These are phyloP conservation scores for Stenocarpella maydis DNA, from an alignment of 2,329 filamentous ascomycete genomes.

Conservation along the genomic window DNA sequence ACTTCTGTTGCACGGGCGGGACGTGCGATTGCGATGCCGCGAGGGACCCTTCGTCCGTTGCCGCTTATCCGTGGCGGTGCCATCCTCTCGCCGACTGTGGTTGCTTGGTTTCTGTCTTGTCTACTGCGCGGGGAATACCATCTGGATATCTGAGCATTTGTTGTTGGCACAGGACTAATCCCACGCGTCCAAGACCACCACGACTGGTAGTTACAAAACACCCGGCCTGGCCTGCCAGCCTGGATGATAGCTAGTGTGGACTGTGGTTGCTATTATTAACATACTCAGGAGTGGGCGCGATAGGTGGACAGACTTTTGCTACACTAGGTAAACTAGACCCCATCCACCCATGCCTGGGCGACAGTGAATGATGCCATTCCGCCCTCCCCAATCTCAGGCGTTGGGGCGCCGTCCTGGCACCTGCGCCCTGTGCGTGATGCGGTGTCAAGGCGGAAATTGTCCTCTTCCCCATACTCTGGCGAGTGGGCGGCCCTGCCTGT, in stretches of 20 bases:
- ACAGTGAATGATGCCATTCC: constrained; percentile 21
- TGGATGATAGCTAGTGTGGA: not conserved
- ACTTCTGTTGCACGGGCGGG: not conserved
- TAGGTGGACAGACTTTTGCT: constrained; percentile 2
- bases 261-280: not conserved
- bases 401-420: constrained; percentile 24
- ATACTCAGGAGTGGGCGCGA: not conserved
- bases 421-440: constrained; percentile 25
- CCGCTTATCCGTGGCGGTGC: constrained; percentile 14
- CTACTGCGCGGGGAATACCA: too few species aligned
- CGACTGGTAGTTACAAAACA: not conserved
- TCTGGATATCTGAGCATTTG: too few species aligned
- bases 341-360: not conserved
- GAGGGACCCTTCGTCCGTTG: constrained; percentile 2
- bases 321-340: not conserved
- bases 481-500: constrained; percentile 4
- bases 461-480: constrained; percentile 21
- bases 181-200: too few species aligned
- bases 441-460: constrained; percentile 23
- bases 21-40: not conserved
- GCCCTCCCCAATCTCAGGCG: constrained; percentile 19
- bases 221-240: too few species aligned
- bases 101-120: too few species aligned
- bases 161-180: too few species aligned
- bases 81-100: too few species aligned